Evolutionary conservation across 768 basidiomycete genomes (phyloP), one percentile per base, ranked within the genome.

Genomic region (Leccinum arenicola): DNA sequence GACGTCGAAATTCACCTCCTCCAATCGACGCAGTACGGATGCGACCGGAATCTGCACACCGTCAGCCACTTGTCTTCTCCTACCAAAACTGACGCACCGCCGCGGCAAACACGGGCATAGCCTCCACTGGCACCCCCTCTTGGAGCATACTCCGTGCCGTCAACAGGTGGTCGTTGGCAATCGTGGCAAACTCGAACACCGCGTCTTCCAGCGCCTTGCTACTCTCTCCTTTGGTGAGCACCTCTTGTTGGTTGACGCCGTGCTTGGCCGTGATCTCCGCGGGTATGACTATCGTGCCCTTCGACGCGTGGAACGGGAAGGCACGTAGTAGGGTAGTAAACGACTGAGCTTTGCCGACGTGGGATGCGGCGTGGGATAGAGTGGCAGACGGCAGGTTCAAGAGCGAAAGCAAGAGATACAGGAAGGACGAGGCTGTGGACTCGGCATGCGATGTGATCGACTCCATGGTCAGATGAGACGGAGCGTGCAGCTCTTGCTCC

Each of bases 241-340:
- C 84, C 15, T 90, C 87, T 69, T 95, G 91, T 70, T 93, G 91
- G 61, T 77, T 83, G 19, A 93, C 87, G 19, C 84, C 82, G 63
- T 92, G 88, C 61, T 80, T 86, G 45, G 89, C 87, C 14, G 90
- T 91, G 56, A 93, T 82, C 66, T 93, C 91, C 25, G 88, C 86
- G 11, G 92, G 93, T 36, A 95, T 86, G 23, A 88, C 80, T 76
- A 91, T 84, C 60, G 81, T 79, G 43, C 90, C 83, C 50, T 84
- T 81, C 51, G 82, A 83, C 14, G 84, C 86, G 69, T 94, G 91
- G 66, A 83, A 93, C 10, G 91, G 88, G 33, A 93, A 75, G 6
- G 84, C 87, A 47, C 92, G 85, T 55, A 95, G 78, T 57, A 93
- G 80, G 12, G 86, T 91, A 6, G 81, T 68, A 50, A 91, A 76